These are phyloP conservation scores for Fonsecaea pugnacius DNA, from an alignment of 2,329 filamentous ascomycete genomes.

Conservation along the genomic window DNA sequence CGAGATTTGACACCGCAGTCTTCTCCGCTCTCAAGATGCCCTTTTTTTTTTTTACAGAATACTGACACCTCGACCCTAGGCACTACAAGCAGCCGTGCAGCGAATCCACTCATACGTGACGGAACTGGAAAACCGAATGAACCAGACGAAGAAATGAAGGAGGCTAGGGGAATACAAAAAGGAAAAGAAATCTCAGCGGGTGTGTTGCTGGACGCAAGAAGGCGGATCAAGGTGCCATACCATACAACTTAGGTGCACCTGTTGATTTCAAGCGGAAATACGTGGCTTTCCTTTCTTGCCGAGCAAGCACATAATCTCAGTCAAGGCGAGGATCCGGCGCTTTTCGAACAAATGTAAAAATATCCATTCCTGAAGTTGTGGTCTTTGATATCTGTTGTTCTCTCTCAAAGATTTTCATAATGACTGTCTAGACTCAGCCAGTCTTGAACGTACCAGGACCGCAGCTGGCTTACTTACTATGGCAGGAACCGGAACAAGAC, in stretches of 20 bases:
- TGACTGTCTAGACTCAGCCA: neutral
- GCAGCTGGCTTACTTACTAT: neutral
- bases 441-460: neutral
- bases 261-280: neutral
- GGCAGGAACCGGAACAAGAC: neutral
- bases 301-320: slow-evolving; percentile 8
- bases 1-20: neutral
- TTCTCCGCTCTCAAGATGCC: neutral
- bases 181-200: neutral
- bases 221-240: neutral
- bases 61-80: slow-evolving; percentile 55
- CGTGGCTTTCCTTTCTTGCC: slow-evolving; percentile 1
- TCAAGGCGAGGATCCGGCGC: neutral
- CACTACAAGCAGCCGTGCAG: slow-evolving; percentile 84
- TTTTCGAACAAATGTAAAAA: slow-evolving; percentile 15
- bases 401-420: neutral
- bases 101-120: slow-evolving; percentile 83
- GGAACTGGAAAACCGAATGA: slow-evolving; percentile 78
- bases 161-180: neutral
- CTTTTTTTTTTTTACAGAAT: slow-evolving; percentile 6
- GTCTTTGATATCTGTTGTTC: neutral
- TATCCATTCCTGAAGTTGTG: neutral
- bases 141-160: slow-evolving; percentile 46
- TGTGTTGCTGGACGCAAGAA: neutral
- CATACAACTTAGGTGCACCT: neutral